Conservation (phyloP, 2,329 filamentous ascomycete species). For the Penicillium sp. region DNA sequence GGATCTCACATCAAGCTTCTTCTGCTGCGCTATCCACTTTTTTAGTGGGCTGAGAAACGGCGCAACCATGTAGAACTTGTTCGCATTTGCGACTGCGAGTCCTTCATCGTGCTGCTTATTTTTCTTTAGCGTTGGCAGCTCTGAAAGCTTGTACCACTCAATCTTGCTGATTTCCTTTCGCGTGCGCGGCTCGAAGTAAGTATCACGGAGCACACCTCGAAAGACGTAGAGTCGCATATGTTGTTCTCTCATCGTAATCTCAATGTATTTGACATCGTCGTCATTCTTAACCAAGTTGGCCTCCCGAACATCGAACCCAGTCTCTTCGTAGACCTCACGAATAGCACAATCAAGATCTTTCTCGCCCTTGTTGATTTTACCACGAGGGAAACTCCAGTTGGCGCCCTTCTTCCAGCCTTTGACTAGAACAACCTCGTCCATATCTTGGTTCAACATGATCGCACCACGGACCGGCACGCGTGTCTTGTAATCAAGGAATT, state of each 20-base stretch:
- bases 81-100: slow-evolving; percentile 59
- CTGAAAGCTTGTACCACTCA: slow-evolving; percentile 85
- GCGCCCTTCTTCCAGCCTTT: slow-evolving; percentile 98
- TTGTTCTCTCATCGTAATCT: slow-evolving; percentile 87
- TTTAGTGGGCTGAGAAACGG: slow-evolving; percentile 83
- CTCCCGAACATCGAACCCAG: slow-evolving; percentile 75
- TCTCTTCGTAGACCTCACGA: slow-evolving; percentile 94
- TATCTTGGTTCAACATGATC: slow-evolving; percentile 86
- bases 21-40: slow-evolving; percentile 86
- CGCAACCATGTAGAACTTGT: slow-evolving; percentile 97
- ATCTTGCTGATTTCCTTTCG: slow-evolving; percentile 98
- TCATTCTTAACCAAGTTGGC: slow-evolving; percentile 73
- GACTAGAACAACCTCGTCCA: slow-evolving; percentile 90
- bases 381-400: slow-evolving; percentile 93
- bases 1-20: slow-evolving; percentile 63
- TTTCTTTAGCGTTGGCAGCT: slow-evolving; percentile 78
- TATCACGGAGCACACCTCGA: slow-evolving; percentile 80
- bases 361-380: slow-evolving; percentile 98
- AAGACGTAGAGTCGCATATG: slow-evolving; percentile 92
- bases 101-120: slow-evolving; percentile 65
- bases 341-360: slow-evolving; percentile 90
- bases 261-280: slow-evolving; percentile 74
- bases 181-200: slow-evolving; percentile 82
- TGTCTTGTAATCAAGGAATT: slow-evolving; percentile 93
- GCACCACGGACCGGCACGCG: slow-evolving; percentile 90